phyloP scores from a whole-genome alignment of 495 filamentous ascomycete species.

The Hypoxylon rickii region DNA sequence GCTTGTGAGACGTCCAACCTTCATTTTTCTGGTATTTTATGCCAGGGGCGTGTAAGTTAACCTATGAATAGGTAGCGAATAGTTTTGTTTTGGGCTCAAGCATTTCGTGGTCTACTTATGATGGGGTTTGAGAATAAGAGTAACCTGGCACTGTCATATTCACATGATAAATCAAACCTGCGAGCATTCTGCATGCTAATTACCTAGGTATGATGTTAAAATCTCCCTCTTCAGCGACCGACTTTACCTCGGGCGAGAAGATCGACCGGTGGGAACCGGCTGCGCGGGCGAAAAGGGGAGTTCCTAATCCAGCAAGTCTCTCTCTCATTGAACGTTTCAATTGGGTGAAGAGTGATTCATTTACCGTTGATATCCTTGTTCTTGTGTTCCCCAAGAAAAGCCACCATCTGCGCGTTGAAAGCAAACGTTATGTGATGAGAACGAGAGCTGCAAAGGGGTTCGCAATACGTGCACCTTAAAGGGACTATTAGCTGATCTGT shows the following conservation, averaged over 20 bases:
- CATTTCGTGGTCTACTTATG: too few species aligned
- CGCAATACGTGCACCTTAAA: too few species aligned
- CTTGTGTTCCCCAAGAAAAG: neutral
- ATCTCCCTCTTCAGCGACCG: too few species aligned
- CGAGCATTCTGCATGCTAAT: too few species aligned
- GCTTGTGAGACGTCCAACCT: neutral
- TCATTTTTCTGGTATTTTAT: too few species aligned
- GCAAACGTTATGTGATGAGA: neutral
- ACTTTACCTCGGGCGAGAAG: conserved; percentile 9
- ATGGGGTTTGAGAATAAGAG: too few species aligned
- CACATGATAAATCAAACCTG: conserved; percentile 6
- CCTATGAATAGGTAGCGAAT: too few species aligned
- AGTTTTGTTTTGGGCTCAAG: too few species aligned
- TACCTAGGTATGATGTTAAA: too few species aligned
- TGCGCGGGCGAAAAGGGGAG: neutral
- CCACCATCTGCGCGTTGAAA: conserved; percentile 1
- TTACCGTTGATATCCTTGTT: neutral
- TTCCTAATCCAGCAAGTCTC: conserved; percentile 16
- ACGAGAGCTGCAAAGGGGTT: too few species aligned
- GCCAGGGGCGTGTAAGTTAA: too few species aligned
- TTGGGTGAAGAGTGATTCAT: conserved; percentile 3
- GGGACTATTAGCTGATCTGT: too few species aligned
- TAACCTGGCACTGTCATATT: conserved; percentile 1
- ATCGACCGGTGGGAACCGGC: neutral
- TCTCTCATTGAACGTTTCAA: neutral